These are phyloP conservation scores for Graphiopsis chlorocephala DNA, from an alignment of 2,329 filamentous ascomycete genomes.

Conservation along the genomic window DNA sequence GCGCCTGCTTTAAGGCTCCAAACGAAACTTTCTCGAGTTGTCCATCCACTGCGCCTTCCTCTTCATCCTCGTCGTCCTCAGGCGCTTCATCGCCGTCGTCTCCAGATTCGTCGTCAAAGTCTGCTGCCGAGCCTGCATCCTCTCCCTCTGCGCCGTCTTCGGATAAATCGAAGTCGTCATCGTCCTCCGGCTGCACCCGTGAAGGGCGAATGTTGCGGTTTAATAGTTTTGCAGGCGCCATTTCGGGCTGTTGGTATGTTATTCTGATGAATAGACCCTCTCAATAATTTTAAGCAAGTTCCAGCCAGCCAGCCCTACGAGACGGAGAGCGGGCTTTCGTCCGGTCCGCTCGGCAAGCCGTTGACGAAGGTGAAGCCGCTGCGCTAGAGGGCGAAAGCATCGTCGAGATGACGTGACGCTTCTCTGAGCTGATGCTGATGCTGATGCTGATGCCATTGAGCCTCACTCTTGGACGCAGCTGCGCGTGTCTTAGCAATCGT, in stretches of 20 bases:
- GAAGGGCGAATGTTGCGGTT: constrained; percentile 18
- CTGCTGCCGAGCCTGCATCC: constrained; percentile 19
- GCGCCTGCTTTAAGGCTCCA: constrained; percentile 83
- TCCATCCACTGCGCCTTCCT: constrained; percentile 40
- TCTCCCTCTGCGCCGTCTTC: constrained; percentile 11
- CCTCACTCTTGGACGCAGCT: not conserved
- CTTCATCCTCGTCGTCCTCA: constrained; percentile 39
- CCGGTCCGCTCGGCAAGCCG: not conserved
- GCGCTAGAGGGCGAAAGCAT: not conserved
- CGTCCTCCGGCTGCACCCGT: constrained; percentile 11
- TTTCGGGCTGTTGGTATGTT: constrained; percentile 6
- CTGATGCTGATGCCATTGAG: not conserved
- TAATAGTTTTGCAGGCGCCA: constrained; percentile 19
- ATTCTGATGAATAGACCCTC: not conserved
- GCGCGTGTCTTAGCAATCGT: not conserved
- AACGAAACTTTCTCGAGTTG: constrained; percentile 70
- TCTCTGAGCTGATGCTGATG: not conserved
- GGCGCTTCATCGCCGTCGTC: constrained; percentile 33
- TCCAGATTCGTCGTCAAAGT: constrained; percentile 23
- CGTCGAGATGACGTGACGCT: not conserved
- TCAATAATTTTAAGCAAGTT: constrained; percentile 2
- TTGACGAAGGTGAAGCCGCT: not conserved
- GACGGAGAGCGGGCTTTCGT: not conserved
- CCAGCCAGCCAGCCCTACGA: constrained; percentile 1
- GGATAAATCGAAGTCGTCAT: constrained; percentile 15